Percentiles rank a stretch among this genome's conserved stretches.
phyloP scores from a whole-genome alignment of 2,329 filamentous ascomycete genomes.

The Metarhizium anisopliae region DNA sequence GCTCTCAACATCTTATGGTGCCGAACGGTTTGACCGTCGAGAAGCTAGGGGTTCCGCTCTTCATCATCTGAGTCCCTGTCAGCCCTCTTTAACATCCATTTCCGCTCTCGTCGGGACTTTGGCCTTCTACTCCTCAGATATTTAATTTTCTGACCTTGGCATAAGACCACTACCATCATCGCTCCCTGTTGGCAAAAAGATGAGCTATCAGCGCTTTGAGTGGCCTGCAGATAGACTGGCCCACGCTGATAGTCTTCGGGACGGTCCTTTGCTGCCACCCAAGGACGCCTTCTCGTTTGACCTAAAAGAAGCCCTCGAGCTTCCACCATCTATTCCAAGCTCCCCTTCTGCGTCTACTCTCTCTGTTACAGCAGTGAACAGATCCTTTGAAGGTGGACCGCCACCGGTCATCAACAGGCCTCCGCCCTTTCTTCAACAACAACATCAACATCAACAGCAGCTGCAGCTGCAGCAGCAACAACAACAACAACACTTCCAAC shows the following conservation, averaged over 20 bases:
- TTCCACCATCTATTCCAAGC: constrained; percentile 4
- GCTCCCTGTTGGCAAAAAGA: background rate
- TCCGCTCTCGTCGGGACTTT: background rate
- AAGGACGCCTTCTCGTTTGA: constrained; percentile 6
- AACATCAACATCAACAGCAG: background rate
- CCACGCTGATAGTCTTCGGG: background rate
- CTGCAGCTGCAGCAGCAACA: background rate
- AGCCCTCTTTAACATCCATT: background rate
- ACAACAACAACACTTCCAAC: background rate
- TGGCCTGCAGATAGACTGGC: background rate
- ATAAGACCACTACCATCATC: background rate
- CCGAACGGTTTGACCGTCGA: background rate
- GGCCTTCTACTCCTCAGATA: background rate
- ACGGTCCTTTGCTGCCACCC: background rate
- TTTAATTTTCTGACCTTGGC: background rate
- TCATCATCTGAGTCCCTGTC: background rate
- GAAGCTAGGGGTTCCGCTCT: background rate
- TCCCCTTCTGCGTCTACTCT: constrained; percentile 3
- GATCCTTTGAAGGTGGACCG: constrained; percentile 3
- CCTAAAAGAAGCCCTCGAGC: constrained; percentile 8
- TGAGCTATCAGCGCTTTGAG: constrained; percentile 5
- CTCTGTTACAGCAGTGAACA: constrained; percentile 3
- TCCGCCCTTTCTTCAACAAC: background rate
- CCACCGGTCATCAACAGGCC: background rate
- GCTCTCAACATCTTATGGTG: background rate